These are phyloP conservation scores for Podaxis sp. DNA, from an alignment of 768 basidiomycete genomes.

Conservation along the genomic window DNA sequence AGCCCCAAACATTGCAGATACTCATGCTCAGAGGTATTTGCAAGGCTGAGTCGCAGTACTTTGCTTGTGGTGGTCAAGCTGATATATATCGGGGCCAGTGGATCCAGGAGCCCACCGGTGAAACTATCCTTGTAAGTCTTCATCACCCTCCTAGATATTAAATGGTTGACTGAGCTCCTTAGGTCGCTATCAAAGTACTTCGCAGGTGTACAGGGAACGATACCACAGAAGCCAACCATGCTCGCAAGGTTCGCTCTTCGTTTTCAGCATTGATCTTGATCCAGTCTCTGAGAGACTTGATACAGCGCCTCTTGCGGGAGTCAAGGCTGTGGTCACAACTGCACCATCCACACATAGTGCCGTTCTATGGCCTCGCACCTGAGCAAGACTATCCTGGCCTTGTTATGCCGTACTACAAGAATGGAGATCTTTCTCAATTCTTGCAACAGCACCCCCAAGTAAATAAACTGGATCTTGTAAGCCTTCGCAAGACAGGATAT, in stretches of 20 bases:
- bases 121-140: background rate
- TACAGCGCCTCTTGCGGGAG: conserved; percentile 16
- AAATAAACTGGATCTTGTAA: conserved; percentile 8
- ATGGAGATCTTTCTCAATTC: conserved; percentile 15
- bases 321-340: conserved; percentile 13
- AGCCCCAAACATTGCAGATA: background rate
- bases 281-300: background rate
- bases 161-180: background rate
- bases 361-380: conserved; percentile 15
- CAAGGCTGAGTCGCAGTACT: background rate
- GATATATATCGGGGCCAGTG: conserved; percentile 17
- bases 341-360: conserved; percentile 13
- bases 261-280: background rate
- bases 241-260: background rate
- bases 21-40: background rate
- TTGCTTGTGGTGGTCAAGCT: conserved; percentile 16
- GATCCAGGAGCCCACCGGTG: background rate
- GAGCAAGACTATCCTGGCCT: conserved; percentile 15
- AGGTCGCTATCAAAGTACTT: background rate
- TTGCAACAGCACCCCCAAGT: conserved; percentile 6
- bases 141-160: background rate
- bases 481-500: background rate
- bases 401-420: conserved; percentile 16
- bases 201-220: conserved; percentile 2
- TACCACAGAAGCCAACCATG: background rate